Evolutionary conservation across 179 eudicot genomes (phyloP).

Genomic region (Dionaea muscipula): DNA sequence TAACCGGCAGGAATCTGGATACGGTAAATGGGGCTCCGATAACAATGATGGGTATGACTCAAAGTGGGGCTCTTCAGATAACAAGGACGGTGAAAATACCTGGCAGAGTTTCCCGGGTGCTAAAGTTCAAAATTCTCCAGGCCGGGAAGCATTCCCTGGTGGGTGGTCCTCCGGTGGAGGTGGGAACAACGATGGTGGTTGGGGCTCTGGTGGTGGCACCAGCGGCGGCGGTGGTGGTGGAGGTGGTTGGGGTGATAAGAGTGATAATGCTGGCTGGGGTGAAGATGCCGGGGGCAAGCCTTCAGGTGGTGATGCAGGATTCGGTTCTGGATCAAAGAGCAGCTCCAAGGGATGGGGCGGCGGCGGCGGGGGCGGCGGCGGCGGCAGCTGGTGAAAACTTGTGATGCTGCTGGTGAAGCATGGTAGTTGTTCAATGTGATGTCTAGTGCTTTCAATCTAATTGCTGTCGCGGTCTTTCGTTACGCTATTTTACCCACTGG

Average conservation of each 20-base stretch:
- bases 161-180: slow-evolving; percentile 43
- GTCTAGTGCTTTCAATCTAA: too few species aligned
- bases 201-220: slow-evolving; percentile 10
- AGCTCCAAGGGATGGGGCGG: slow-evolving; percentile 17
- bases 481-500: too few species aligned
- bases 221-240: slow-evolving; percentile 13
- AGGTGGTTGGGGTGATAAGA: slow-evolving; percentile 7
- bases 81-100: slow-evolving; percentile 28
- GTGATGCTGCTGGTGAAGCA: too few species aligned
- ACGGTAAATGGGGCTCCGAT: slow-evolving; percentile 39
- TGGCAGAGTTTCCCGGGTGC: slow-evolving; percentile 55
- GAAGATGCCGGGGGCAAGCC: slow-evolving; percentile 12
- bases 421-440: too few species aligned
- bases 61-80: slow-evolving; percentile 28
- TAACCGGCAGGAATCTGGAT: slow-evolving; percentile 36
- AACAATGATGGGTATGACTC: slow-evolving; percentile 27
- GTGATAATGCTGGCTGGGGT: slow-evolving; percentile 4
- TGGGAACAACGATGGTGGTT: slow-evolving; percentile 14
- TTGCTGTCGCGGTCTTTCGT: too few species aligned
- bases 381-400: slow-evolving; percentile 20
- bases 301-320: slow-evolving; percentile 12
- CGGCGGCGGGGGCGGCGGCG: slow-evolving; percentile 17
- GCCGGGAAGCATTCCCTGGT: slow-evolving; percentile 66
- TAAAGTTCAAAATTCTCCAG: slow-evolving; percentile 61
- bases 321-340: slow-evolving; percentile 17